These are phyloP conservation scores for Pleurotus ostreatus DNA, from an alignment of 768 basidiomycete genomes.

Conservation along the genomic window DNA sequence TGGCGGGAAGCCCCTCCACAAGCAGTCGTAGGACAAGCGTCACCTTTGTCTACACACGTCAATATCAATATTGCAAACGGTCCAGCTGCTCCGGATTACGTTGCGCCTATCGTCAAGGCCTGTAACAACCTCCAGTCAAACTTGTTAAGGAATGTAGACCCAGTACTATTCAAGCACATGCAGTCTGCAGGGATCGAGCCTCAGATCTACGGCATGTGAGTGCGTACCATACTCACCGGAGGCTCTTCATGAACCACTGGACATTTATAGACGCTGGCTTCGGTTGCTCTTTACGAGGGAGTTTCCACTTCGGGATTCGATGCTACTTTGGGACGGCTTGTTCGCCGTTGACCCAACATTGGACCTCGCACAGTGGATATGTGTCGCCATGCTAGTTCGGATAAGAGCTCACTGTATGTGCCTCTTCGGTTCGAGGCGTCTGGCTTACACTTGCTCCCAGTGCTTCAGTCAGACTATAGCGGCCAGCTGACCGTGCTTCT, in stretches of 20 bases:
- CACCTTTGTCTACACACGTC: slow-evolving; percentile 40
- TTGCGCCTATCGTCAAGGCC: slow-evolving; percentile 80
- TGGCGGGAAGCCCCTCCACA: slow-evolving; percentile 47
- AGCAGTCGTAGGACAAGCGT: slow-evolving; percentile 8
- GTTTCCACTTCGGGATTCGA: slow-evolving; percentile 72
- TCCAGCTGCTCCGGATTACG: slow-evolving; percentile 55
- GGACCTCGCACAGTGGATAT: slow-evolving; percentile 79
- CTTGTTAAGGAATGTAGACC: slow-evolving; percentile 75
- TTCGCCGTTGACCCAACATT: slow-evolving; percentile 85
- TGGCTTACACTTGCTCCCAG: slow-evolving; percentile 34
- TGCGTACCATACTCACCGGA: slow-evolving; percentile 8
- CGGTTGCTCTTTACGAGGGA: slow-evolving; percentile 92
- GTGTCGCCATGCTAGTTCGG: slow-evolving; percentile 92
- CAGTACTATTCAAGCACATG: slow-evolving; percentile 69
- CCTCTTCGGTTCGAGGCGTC: slow-evolving; percentile 1
- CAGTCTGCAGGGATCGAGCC: slow-evolving; percentile 86
- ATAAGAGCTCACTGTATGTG: slow-evolving; percentile 85
- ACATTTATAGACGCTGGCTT: slow-evolving; percentile 74
- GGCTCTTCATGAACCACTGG: neutral
- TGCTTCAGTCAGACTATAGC: slow-evolving; percentile 85
- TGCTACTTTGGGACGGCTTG: slow-evolving; percentile 94
- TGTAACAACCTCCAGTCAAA: slow-evolving; percentile 78
- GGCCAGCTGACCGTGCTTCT: slow-evolving; percentile 79
- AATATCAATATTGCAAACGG: slow-evolving; percentile 42
- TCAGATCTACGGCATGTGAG: slow-evolving; percentile 95